Evolutionary conservation across 805 yeast species (phyloP), one percentile per base, ranked within the genome.

Genomic region (Candida glaebosa): DNA sequence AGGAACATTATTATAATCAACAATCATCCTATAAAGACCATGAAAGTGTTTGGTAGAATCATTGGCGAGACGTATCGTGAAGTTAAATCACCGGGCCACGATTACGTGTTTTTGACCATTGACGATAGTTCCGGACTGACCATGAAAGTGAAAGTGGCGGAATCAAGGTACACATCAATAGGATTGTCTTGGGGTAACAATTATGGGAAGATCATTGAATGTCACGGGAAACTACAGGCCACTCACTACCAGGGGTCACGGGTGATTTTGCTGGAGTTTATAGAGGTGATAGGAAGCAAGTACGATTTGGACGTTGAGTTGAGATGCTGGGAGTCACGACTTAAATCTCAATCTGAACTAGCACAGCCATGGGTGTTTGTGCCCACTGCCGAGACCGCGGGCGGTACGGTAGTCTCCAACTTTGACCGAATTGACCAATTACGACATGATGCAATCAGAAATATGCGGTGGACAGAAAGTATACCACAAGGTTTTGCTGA

Each of bases 41-140:
- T 62, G 2, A 44, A 39, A 4, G 44, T 69, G 1, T 40, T 48
- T 18, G 74, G 74, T 2, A 51, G 57, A 6, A 47, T 69, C 9
- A 48, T 43, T 53, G 66, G 42, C 31, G 66, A 30, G 34, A 48
- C 18, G 25, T 48, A 41, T 35, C 51, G 42, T 24, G 53, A 50
- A 14, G 31, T 37, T 30, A 36, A 15, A 7, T 34, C 43, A 37
- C 12, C 26, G 17, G 25, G 18, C 17, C 31, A 37, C n/a, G 45
- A 45, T 25, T 54, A 42, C 38, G 38, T 50, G 18, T 26, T 57
- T 15, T 9, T 69, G 5, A 44, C 50, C 4, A 22, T 69, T 3
- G 74, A 69, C 40, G 75, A 69, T 46, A 56, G 45, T 16, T 67
- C 71, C 10, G 62, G 65, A 2, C 69, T 64, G 66, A 34, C 43